phyloP scores from a whole-genome alignment of 371 early-diverging fungal species.

The Mucor circinelloides region DNA sequence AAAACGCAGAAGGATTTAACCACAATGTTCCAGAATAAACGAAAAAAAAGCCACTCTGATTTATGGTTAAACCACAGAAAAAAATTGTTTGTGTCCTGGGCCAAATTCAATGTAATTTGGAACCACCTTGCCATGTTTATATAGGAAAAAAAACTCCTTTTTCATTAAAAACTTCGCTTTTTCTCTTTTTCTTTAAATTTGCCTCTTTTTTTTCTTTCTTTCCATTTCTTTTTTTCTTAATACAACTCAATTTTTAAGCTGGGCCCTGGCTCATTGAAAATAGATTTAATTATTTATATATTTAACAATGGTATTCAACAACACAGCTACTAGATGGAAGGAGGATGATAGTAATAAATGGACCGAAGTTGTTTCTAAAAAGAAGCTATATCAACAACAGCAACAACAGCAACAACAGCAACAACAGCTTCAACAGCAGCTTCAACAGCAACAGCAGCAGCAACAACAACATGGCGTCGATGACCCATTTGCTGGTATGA shows the following conservation, averaged over 20 bases:
- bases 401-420: conserved; percentile 6
- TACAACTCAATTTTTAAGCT: neutral
- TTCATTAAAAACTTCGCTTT: neutral
- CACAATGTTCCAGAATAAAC: neutral
- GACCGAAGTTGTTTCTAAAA: conserved; percentile 20
- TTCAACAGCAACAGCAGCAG: neutral
- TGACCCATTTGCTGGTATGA: conserved; percentile 57
- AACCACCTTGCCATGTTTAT: neutral
- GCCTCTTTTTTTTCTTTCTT: neutral
- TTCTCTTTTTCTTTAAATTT: conserved; percentile 1
- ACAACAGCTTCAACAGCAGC: neutral
- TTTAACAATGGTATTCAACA: neutral
- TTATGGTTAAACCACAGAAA: neutral
- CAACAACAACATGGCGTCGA: neutral
- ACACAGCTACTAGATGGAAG: neutral
- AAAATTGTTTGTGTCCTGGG: neutral
- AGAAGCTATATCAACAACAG: conserved; percentile 9
- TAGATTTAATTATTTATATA: neutral
- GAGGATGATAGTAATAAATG: conserved; percentile 1
- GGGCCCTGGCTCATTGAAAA: conserved; percentile 5
- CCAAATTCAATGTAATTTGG: neutral
- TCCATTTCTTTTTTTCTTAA: neutral
- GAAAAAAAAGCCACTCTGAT: conserved; percentile 1
- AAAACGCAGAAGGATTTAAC: conserved; percentile 1
- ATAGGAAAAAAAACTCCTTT: conserved; percentile 2